Evolutionary conservation across 805 yeast genomes (phyloP), one percentile per base, ranked within the genome.

Genomic region (Kuraishia floccosa): DNA sequence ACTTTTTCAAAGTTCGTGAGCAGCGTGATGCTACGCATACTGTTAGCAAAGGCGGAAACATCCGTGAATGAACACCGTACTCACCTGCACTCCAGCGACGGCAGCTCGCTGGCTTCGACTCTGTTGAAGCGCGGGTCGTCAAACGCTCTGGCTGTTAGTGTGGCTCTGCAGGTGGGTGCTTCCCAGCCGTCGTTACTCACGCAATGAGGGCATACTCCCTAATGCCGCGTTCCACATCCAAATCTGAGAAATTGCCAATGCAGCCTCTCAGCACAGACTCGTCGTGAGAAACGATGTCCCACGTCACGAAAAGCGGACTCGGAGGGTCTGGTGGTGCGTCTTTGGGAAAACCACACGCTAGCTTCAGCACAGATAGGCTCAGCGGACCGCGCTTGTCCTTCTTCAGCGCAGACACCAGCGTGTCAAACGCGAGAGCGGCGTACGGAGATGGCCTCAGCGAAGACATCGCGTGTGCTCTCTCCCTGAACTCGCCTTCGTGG

Each of bases 261-360:
- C 98, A 89, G 0, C 98, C 98, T 26, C 97, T 61, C 29, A 89
- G 58, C 10, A 58, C 54, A 1, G 52, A 45, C 7, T 36, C 47
- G 12, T 50, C 31, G 42, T 39, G 26, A 4, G 39, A 35, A 13
- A 43, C 41, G 34, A 67, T 64, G 42, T 74, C 76, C 95, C 96
- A 91, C 0, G 97, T 91, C 20, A 89, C 80, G 56, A 91, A 91
- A 17, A 89, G 54, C 0, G 97, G 91, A 5, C 58, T 55, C 33
- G 34, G 35, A 12, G 27, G 19, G 16, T 27, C 34, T 19, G 15
- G 5, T n/a, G n/a, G n/a, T n/a, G n/a, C n/a, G 10, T 20, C 30
- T 13, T 22, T 30, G 7, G 31, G 35, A 9, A n/a, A 24, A 11
- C 34, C 25, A 17, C 13, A n/a, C 7, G 30, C 17, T 7, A 32